Evolutionary conservation across 208 protist species (phyloP), one percentile per base, ranked within the genome.

Genomic region (Acanthamoeba lenticulata): DNA sequence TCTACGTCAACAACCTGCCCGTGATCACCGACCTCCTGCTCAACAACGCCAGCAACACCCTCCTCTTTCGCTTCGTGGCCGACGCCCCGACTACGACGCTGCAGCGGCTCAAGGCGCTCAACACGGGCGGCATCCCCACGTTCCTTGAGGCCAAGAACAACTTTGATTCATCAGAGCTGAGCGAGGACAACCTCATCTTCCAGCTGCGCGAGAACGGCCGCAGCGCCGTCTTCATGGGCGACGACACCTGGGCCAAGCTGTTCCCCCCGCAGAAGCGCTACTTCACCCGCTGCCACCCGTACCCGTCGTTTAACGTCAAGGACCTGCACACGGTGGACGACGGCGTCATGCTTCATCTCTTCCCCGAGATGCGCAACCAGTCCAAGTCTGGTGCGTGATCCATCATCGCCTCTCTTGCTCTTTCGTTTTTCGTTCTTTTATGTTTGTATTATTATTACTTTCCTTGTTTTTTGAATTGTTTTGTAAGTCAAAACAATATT

Each of bases 81-180:
- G 99, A 99, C 93, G 96, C 98, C n/a, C 99, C 99, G 19, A 99
- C 99, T 7, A 99, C 98, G 27, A 99, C 99, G 9, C 98, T 97
- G 86, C 99, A 99, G 96, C 96, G 99, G 72, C 96, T 99, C 32
- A 99, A 99, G 95, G 98, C 97, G 1, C 95, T 99, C 65, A 98
- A 97, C 29, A 99, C 98, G 17, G 99, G 99, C 7, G 98, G 98
- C n/a, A 96, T 99, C 94, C 99, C 99, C 4, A 99, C 98, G 2
- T 99, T 99, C 90, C 97, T 99, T 15, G 98, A 99, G 79, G 97
- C 98, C 9, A 97, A 97, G 45, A 96, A 95, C 27, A 99, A 98
- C 96, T 99, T 99, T 94, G 98, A 98, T 91, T 60, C 81, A 24
- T 97, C 96, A 74, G 98, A 98, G 57, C 96, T 94, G 9, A 91